Base-by-base conservation (phyloP, 768 basidiomycete species). In the Mycena latifolia region DNA sequence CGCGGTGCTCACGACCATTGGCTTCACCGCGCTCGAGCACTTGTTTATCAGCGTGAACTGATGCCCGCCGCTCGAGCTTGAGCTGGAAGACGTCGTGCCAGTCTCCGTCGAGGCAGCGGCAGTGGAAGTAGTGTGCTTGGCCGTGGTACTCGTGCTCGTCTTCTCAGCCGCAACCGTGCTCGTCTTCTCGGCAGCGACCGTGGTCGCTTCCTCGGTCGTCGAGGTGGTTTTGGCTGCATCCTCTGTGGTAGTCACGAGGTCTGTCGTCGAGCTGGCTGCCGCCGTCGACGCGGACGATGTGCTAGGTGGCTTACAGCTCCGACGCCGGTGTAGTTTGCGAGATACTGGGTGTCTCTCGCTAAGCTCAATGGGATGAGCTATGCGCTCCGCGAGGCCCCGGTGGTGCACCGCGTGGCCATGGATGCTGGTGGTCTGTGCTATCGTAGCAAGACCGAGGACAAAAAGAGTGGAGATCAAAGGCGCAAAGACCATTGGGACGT, bases 1-100 rank as follows among this genome's bases (percentile, higher is more conserved):
- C n/a, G 65, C 65, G 31, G 65, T 66, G 28, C 60, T 66, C n/a
- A 48, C 59, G n/a, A 66, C 65, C 15, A 66, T 54, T 0, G 65
- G 65, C 25, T 62, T 50, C 37, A 66, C 65, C 1, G 60, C 60
- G 54, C 41, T 61, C n/a, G 65, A 56, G 28, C 65, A 66, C 45
- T 66, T 66, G 60, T 66, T 66, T 14, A 35, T 48, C 39, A 66
- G 27, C 2, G 65, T 66, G 50, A 66, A 66, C 51, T 56, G 25
- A 25, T 66, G 65, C 24, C 65, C 59, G 20, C 65, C 54, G 37
- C 25, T 46, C 14, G 63, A 64, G 50, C 55, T 39, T 10, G 62
- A 20, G 22, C 41, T 14, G 11, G 62, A 51, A 28, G 63, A 41
- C 3, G 63, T 28, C 25, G 56, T 11, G 10, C 28, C 20, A n/a